These are phyloP conservation scores for Aquilaria yunnanensis DNA, from an alignment of 345 rosid species.

Conservation along the genomic window DNA sequence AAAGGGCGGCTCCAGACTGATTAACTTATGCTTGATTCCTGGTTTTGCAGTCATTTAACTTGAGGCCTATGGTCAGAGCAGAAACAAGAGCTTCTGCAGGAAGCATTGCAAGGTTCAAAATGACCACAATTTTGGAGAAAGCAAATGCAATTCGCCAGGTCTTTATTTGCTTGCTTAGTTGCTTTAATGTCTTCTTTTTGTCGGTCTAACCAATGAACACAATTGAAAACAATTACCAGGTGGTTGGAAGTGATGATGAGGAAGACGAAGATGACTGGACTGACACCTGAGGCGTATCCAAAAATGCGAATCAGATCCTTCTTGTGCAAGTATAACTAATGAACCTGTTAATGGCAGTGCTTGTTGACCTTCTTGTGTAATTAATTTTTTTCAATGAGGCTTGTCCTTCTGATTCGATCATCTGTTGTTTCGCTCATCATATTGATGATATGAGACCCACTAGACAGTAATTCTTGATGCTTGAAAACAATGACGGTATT, in stretches of 20 bases:
- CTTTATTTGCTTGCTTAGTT: not conserved
- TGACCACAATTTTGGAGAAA: conserved; percentile 80
- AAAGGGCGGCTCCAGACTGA: too few relatives aligned
- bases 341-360: too few relatives aligned
- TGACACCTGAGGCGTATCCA: conserved; percentile 21
- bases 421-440: too few relatives aligned
- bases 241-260: conserved; percentile 69
- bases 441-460: too few relatives aligned
- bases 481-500: too few relatives aligned
- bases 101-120: conserved; percentile 41
- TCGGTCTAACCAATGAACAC: not conserved
- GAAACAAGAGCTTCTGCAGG: conserved; percentile 33
- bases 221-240: conserved; percentile 34
- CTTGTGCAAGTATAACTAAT: too few relatives aligned
- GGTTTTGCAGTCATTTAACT: conserved; percentile 54
- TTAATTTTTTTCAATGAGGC: too few relatives aligned
- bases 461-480: too few relatives aligned
- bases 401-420: too few relatives aligned
- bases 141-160: conserved; percentile 99
- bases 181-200: conserved; percentile 1
- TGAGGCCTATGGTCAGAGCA: conserved; percentile 46
- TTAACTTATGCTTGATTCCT: not conserved
- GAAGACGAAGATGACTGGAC: conserved; percentile 86
- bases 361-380: too few relatives aligned
- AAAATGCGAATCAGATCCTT: too few relatives aligned